Evolutionary conservation across 2,329 filamentous ascomycete species (phyloP), one percentile per base, ranked within the genome.

Genomic region (Fusarium graminum): DNA sequence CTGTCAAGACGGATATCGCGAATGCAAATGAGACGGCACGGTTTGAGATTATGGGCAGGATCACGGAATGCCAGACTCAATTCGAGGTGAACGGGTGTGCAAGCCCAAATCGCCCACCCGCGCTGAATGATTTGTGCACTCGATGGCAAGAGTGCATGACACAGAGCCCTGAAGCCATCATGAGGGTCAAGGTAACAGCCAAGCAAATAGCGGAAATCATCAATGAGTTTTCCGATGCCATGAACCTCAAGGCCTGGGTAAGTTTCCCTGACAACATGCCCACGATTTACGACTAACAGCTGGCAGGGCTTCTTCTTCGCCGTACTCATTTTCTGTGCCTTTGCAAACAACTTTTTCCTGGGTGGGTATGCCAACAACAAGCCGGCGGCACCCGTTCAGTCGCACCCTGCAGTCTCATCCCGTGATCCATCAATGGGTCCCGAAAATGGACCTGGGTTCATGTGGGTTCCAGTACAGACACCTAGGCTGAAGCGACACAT

Each of bases 191-290:
- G 72, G 88, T 97, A 38, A 92, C 91, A 17, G 94, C 93, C 7
- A 90, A 92, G 74, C 95, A 94, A 26, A 91, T 97, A 74, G 94
- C 94, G 1, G 88, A 93, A 74, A 97, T 99, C 39, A 90, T 98
- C 78, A 97, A 98, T 76, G 90, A 91, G 72, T 97, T 98, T 76
- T 90, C 97, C 6, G 93, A 97, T 71, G 89, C 92, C 7, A 94
- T 98, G 77, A 93, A 91, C 66, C 90, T 92, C 78, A 97, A 97
- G 78, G 84, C 85, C 11, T 85, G 85, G 80, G 85, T 87, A 77
- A 67, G 83, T 76, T 25, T 13, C 30, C 17, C 32, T 13, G 9
- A 5, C 11, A 42, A 10, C 10, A 6, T 17, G 42, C n/a, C 46
- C 19, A 14, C 12, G 8, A 14, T 10, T 25, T 41, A 26, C 13